A percentile compares a stretch with the other conserved stretches of the same genome.
phyloP scores from a whole-genome alignment of 2,329 filamentous ascomycete genomes.

The Colletotrichum brevisporum region DNA sequence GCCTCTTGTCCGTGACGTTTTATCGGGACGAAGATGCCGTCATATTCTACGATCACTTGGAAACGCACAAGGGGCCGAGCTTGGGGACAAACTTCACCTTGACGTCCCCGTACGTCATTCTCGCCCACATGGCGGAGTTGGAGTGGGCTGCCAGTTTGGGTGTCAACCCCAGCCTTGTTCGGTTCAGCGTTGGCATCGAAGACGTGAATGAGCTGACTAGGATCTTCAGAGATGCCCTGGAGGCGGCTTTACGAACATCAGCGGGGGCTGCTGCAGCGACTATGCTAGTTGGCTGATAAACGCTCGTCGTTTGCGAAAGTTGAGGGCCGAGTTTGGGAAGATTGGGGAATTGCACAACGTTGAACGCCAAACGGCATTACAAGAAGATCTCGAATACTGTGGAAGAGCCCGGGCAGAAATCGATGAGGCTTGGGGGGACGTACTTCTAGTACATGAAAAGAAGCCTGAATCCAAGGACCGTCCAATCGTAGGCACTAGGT shows the following conservation, averaged over 20 bases:
- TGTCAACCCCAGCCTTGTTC: conserved; percentile 82
- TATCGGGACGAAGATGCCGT: conserved; percentile 77
- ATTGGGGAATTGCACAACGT: too few relatives aligned
- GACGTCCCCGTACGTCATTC: conserved; percentile 88
- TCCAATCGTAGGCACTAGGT: too few relatives aligned
- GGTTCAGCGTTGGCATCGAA: conserved; percentile 92
- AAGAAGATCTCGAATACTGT: not conserved
- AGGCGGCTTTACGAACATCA: too few relatives aligned
- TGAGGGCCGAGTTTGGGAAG: too few relatives aligned
- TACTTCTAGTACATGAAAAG: not conserved
- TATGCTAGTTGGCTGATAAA: too few relatives aligned
- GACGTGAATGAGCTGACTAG: conserved; percentile 73
- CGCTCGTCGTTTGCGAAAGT: too few relatives aligned
- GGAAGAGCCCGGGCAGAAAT: not conserved
- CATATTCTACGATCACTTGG: conserved; percentile 86
- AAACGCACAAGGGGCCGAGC: conserved; percentile 93
- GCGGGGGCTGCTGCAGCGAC: too few relatives aligned
- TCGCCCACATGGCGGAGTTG: conserved; percentile 92
- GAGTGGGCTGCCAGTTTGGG: conserved; percentile 89
- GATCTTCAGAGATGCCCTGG: too few relatives aligned
- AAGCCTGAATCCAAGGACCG: too few relatives aligned
- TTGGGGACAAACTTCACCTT: conserved; percentile 97
- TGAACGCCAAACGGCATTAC: too few relatives aligned
- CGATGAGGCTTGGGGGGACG: not conserved
- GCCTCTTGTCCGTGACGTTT: conserved; percentile 88